Conservation (phyloP, 225 moss, liverwort and hornwort species). For the Anthoceros angustus region DNA sequence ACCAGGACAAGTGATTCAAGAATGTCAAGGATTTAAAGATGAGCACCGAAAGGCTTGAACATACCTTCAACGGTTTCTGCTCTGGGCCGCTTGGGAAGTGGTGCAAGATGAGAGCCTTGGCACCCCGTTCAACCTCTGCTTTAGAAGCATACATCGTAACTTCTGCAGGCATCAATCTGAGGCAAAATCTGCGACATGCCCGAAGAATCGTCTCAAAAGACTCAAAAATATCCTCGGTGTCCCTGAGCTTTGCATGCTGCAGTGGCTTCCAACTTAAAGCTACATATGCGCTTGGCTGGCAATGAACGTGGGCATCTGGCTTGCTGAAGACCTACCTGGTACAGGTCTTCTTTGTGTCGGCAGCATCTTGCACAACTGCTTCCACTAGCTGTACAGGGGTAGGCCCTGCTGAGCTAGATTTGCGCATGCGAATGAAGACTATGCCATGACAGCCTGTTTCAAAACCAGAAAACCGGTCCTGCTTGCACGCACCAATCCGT, state of each 20-base stretch:
- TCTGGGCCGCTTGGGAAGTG: constrained; percentile 64
- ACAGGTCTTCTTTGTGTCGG: constrained; percentile 68
- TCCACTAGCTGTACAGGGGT: constrained; percentile 80
- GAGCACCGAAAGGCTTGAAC: background rate
- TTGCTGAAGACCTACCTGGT: constrained; percentile 41
- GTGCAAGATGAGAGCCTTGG: constrained; percentile 51
- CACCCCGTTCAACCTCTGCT: constrained; percentile 70
- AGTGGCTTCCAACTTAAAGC: background rate
- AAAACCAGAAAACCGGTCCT: constrained; percentile 84
- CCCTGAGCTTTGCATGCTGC: background rate
- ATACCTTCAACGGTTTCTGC: constrained; percentile 57
- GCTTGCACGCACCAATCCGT: constrained; percentile 10
- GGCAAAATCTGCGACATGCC: constrained; percentile 45
- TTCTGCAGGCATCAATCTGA: constrained; percentile 89
- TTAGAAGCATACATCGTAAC: constrained; percentile 82
- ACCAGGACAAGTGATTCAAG: background rate
- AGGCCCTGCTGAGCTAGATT: constrained; percentile 21
- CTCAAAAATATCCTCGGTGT: background rate
- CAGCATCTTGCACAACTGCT: constrained; percentile 76
- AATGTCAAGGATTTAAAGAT: background rate
- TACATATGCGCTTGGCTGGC: background rate
- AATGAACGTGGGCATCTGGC: background rate
- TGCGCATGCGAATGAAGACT: constrained; percentile 76
- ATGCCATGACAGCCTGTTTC: constrained; percentile 98
- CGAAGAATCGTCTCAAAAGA: background rate